phyloP scores from a whole-genome alignment of 208 protist species.

The Leishmania turanica region DNA sequence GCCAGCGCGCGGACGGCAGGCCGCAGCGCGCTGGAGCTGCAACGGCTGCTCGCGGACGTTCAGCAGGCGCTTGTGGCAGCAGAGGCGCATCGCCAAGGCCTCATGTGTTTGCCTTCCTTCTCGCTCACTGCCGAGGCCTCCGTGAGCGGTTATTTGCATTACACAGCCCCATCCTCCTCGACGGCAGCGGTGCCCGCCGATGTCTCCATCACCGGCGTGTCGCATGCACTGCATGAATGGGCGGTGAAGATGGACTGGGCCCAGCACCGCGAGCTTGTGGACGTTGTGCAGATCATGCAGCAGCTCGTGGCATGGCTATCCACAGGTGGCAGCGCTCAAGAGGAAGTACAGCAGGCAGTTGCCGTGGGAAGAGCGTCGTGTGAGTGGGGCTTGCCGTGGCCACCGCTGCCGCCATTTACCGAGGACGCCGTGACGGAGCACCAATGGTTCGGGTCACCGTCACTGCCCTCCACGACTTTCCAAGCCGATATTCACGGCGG shows the following conservation, averaged over 20 bases:
- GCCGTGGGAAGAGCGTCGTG: not conserved
- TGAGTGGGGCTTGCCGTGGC: not conserved
- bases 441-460: not conserved
- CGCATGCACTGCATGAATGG: constrained; percentile 28
- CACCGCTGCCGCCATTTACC: not conserved
- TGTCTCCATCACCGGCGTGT: constrained; percentile 16
- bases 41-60: constrained; percentile 35
- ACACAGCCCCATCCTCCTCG: not conserved
- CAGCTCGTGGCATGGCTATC: constrained; percentile 2
- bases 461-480: not conserved
- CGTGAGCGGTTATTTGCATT: not conserved
- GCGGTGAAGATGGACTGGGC: constrained; percentile 42
- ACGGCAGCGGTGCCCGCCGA: not conserved
- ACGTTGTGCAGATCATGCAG: constrained; percentile 17
- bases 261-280: constrained; percentile 37
- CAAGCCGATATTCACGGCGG: not conserved
- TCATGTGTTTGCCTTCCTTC: constrained; percentile 1
- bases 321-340: not conserved
- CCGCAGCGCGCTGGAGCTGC: constrained; percentile 53
- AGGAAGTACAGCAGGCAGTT: not conserved
- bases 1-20: constrained; percentile 34
- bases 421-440: not conserved
- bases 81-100: constrained; percentile 16
- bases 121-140: not conserved
- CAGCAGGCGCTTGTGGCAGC: constrained; percentile 27